Base-by-base conservation (phyloP, 2,329 filamentous ascomycete species). In the Reticulascus tulasneorum region DNA sequence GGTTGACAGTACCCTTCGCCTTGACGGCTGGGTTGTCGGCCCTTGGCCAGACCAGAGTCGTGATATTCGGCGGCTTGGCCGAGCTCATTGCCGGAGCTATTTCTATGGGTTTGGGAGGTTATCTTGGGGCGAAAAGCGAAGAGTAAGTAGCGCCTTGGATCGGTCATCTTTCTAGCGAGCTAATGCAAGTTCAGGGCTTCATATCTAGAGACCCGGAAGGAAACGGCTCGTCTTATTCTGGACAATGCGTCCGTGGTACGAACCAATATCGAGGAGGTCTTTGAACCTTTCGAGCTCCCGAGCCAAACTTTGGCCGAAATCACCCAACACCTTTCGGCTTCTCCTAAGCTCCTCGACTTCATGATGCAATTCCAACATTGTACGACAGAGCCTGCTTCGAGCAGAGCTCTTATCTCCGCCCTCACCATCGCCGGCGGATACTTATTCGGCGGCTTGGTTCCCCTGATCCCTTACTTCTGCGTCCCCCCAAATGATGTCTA, bases 1-100 rank as follows among this genome's bases (percentile, higher is more conserved):
- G 85, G 12, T 70, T 90, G 48, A 90, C 85, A 0, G 85, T 90
- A 0, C 85, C 85, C 0, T 90, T 90, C 48, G 85, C 85, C 12
- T 67, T 90, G 23, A 88, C 83, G 0, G 85, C 86, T 1, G 85
- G 85, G 11, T 68, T 90, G 2, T 81, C 77, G 3, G 73, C 72
- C 33, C 64, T 84, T 29, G 79, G 79, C n/a, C 69, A 77, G 53
- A 79, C 78, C 21, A 73, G 70, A 31, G 73, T 83, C 5, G 80
- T 84, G 46, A 77, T 91, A 40, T 77, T 84, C 45, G 84, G 81
- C 33, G 84, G 84, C 7, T 66, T 86, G 20, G 84, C 84, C 5
- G 84, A 89, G 64, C 71, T 89, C 31, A 83, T 86, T 53, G 81
- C 82, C 1, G 84, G 85, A 13, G 79, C 81, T 47, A 86, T 89